Base-by-base conservation (phyloP, 2,329 filamentous ascomycete species). In the Trichoderma sp. region DNA sequence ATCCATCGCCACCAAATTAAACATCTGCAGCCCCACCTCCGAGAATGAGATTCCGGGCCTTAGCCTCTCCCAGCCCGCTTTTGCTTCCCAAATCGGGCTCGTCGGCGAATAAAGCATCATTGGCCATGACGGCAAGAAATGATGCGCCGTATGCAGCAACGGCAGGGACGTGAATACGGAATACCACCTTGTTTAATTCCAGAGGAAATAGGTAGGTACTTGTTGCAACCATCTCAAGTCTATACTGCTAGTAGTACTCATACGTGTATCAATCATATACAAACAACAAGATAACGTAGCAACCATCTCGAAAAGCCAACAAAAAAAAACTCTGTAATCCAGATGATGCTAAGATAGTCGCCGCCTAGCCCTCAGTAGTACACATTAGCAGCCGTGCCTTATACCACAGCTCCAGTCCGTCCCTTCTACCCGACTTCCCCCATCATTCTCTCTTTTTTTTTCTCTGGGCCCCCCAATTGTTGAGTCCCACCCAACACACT, bases 401-500 rank as follows among this genome's bases (percentile, higher is more conserved):
- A 2, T 13, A 43, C 21, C 39, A 52, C 26, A 66, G 34, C n/a
- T 21, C 28, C 7, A 59, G 5, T 24, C n/a, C 11, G n/a, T 49
- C 46, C 43, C 37, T 30, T 46, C 59, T 54, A 46, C 30, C 37
- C 26, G 39, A 16, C 54, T 34, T 30, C 59, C 67, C 66, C 67
- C 60, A 59, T 54, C 60, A 59, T 51, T 69, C 30, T 56, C 26
- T 26, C 26, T 21, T 55, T 32, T 66, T 66, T 66, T 54, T 59
- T 55, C 21, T 60, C 49, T 66, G 63, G 63, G 63, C 70, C 71
- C 75, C 75, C 75, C 75, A 76, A 76, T 76, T 76, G 75, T 76
- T 76, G 75, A 76, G 75, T 74, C 72, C 69, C 72, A 73, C 71
- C 73, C 63, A 66, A 66, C 63, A 49, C 63, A 49, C 61, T 65